Percentiles rank a stretch among this genome's conserved stretches.
These are phyloP conservation scores for Entonaema liquescens DNA, from an alignment of 495 filamentous ascomycete genomes.

Conservation along the genomic window DNA sequence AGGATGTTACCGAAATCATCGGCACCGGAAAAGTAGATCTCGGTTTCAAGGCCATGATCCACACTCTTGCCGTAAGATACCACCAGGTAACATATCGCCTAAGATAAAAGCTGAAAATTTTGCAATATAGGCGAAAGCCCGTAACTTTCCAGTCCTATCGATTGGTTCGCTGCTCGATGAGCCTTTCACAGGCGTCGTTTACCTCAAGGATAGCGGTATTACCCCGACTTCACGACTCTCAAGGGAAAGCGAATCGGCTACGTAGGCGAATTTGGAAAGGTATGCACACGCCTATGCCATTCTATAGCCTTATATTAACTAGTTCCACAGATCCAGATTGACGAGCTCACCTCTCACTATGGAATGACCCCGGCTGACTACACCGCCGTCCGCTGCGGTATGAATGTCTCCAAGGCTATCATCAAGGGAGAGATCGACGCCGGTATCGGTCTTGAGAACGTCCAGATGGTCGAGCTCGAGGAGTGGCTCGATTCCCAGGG, in stretches of 20 bases:
- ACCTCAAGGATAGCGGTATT: constrained; percentile 73
- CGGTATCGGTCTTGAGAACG: constrained; percentile 76
- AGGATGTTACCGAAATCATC: constrained; percentile 76
- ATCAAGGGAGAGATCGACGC: constrained; percentile 72
- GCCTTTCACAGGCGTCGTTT: constrained; percentile 76
- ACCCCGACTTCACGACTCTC: constrained; percentile 67
- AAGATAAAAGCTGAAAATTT: constrained; percentile 9
- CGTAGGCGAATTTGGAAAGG: constrained; percentile 75
- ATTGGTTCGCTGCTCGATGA: constrained; percentile 75
- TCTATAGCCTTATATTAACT: constrained; percentile 23
- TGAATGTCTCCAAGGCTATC: constrained; percentile 62
- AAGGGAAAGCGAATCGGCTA: constrained; percentile 76
- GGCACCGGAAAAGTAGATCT: constrained; percentile 75
- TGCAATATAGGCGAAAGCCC: constrained; percentile 67
- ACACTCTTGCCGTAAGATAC: constrained; percentile 67
- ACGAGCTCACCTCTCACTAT: constrained; percentile 76
- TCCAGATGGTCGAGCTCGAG: constrained; percentile 77
- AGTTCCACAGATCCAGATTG: constrained; percentile 66
- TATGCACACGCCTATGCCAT: constrained; percentile 21
- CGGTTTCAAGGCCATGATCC: constrained; percentile 81
- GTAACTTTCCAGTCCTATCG: constrained; percentile 71
- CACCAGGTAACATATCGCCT: neutral
- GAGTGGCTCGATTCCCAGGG: constrained; percentile 70
- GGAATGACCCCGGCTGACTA: constrained; percentile 74
- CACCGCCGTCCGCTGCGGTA: constrained; percentile 68